Conservation (phyloP, 768 basidiomycete species). For the Tulasnella sp. region DNA sequence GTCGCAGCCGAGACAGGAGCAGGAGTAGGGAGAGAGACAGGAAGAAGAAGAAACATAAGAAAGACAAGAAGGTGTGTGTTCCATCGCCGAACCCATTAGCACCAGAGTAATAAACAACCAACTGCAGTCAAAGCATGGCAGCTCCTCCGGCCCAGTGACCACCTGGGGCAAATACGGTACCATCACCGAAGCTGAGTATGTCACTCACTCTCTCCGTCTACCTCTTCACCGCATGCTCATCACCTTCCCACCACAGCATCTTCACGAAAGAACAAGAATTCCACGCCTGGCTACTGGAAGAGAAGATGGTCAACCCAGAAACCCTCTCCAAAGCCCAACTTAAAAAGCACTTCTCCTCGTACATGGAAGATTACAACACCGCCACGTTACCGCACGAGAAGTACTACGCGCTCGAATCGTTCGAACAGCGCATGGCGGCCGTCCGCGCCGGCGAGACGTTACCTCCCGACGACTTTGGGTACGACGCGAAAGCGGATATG, state of each 20-base stretch:
- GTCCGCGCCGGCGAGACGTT: constrained; percentile 75
- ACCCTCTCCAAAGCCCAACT: constrained; percentile 74
- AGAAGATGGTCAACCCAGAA: constrained; percentile 84
- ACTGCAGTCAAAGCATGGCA: constrained; percentile 32
- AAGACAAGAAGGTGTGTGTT: constrained; percentile 49
- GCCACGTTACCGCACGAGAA: constrained; percentile 92
- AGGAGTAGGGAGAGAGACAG: constrained; percentile 20
- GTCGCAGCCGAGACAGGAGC: constrained; percentile 19
- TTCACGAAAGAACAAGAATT: constrained; percentile 77
- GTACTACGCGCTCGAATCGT: constrained; percentile 74
- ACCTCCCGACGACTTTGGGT: constrained; percentile 55
- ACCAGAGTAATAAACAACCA: not conserved
- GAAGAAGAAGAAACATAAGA: constrained; percentile 52
- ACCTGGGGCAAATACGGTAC: constrained; percentile 84
- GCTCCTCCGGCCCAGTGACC: constrained; percentile 42
- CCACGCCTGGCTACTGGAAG: constrained; percentile 86
- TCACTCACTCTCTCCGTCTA: constrained; percentile 8
- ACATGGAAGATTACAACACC: constrained; percentile 70
- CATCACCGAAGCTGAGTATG: constrained; percentile 76
- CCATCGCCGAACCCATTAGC: not conserved
- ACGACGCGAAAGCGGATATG: constrained; percentile 79
- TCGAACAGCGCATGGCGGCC: constrained; percentile 74
- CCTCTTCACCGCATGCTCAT: constrained; percentile 3
- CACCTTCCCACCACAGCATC: constrained; percentile 37
- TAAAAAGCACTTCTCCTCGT: constrained; percentile 70